A percentile compares a stretch with the other conserved stretches of the same genome.
These are phyloP conservation scores for Cudoniella acicularis DNA, from an alignment of 495 filamentous ascomycete genomes.

Conservation along the genomic window DNA sequence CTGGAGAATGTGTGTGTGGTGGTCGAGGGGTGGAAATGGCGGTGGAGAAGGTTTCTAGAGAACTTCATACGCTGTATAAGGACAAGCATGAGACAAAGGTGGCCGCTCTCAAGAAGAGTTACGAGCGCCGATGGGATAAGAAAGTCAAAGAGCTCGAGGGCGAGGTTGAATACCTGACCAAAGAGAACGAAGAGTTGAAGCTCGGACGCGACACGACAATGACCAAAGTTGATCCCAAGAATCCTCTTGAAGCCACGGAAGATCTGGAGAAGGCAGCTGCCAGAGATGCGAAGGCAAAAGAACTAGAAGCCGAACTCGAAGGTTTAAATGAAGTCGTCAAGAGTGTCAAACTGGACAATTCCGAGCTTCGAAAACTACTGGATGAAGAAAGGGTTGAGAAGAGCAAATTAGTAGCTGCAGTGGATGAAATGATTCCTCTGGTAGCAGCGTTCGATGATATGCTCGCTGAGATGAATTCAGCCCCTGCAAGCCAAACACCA, in stretches of 20 bases:
- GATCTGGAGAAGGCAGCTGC: constrained; percentile 47
- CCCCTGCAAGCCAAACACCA: neutral
- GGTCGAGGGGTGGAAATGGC: constrained; percentile 71
- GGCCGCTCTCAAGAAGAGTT: constrained; percentile 88
- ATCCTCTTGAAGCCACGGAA: constrained; percentile 39
- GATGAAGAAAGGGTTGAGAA: constrained; percentile 86
- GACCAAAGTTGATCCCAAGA: constrained; percentile 51
- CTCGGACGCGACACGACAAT: constrained; percentile 61
- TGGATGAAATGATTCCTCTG: constrained; percentile 81
- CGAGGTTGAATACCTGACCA: constrained; percentile 59
- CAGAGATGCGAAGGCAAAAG: constrained; percentile 48
- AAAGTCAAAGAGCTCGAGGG: constrained; percentile 70
- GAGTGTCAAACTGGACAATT: constrained; percentile 61
- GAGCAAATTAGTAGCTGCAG: constrained; percentile 85
- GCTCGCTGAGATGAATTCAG: constrained; percentile 17
- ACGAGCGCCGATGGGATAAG: constrained; percentile 86
- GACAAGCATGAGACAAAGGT: constrained; percentile 95
- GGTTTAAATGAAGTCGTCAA: constrained; percentile 66
- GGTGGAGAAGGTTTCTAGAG: constrained; percentile 84
- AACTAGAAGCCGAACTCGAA: constrained; percentile 63
- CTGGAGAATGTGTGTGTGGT: constrained; percentile 23
- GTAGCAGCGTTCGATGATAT: constrained; percentile 28
- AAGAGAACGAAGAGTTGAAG: constrained; percentile 71
- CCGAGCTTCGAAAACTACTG: constrained; percentile 57
- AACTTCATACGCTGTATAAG: constrained; percentile 92